Conservation (phyloP, 2,329 filamentous ascomycete genomes). For the Stromatinia cepivora region DNA sequence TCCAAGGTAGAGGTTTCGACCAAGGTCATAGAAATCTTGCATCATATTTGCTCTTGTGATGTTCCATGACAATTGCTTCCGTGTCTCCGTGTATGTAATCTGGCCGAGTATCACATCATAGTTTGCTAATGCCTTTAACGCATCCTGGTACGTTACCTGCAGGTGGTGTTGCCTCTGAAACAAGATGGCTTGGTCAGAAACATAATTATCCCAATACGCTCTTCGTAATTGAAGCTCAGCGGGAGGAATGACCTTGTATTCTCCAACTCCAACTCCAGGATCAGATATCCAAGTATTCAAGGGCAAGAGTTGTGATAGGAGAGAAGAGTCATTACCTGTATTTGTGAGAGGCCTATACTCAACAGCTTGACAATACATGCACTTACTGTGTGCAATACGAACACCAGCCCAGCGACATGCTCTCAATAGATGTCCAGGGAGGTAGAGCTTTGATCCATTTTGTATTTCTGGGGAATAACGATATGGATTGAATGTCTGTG, state of each 20-base stretch:
- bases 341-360: not conserved
- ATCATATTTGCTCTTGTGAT: not conserved
- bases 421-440: not conserved
- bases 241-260: not conserved
- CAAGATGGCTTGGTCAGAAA: not conserved
- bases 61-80: accelerated
- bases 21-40: not conserved
- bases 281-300: not conserved
- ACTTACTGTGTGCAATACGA: not conserved
- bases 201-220: not conserved
- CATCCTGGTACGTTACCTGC: too few species aligned
- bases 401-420: not conserved
- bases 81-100: not conserved
- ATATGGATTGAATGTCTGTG: not conserved
- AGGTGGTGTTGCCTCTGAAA: not conserved
- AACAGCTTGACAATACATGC: not conserved
- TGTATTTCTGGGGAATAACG: not conserved
- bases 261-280: not conserved
- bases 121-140: not conserved
- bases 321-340: too few species aligned
- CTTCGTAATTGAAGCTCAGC: not conserved
- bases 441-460: not conserved
- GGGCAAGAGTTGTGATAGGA: not conserved
- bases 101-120: not conserved
- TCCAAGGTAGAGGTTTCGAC: not conserved